Evolutionary conservation across 2,329 filamentous ascomycete species (phyloP), one percentile per base, ranked within the genome.

Genomic region (Alternaria dauci): DNA sequence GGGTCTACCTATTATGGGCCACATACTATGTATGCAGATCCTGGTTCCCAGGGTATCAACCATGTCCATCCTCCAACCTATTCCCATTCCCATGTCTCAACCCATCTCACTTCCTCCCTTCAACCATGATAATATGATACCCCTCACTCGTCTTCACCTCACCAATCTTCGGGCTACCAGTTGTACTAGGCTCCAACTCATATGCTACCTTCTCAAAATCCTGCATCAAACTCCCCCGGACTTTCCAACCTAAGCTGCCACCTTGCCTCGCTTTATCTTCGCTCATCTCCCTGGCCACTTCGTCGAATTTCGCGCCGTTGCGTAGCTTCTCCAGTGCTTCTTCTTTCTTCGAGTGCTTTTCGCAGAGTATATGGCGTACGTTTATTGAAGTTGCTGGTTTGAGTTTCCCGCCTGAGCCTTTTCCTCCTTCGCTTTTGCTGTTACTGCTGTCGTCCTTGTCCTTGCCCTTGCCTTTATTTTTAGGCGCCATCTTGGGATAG

Each of bases 81-180:
- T n/a, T 32, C n/a, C 18, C 9, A 20, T 11, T 5, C 28, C n/a
- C 38, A 39, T 39, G 34, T 4, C 38, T 20, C 38, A 4, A 39
- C 16, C 7, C 11, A n/a, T n/a, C 50, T 52, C 46, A 74, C 75
- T 88, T 88, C 73, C 87, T 80, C 51, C 87, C 88, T 71, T 89
- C 88, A 3, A 93, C 91, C 88, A 93, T 92, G 66, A 94, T 87
- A 65, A 94, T 88, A 76, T 94, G 91, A 81, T 93, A 93, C 1
- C 91, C 91, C 79, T 91, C 89, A 1, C 82, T 84, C 1, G 91
- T 93, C 83, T 91, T 93, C 23, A 84, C 88, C 80, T 93, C 89
- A 1, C 82, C 90, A 72, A 86, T 85, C 72, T 88, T 89, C 2
- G 91, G 89, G 59, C 80, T 88, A 12, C 76, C 81, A 12, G 87